These are phyloP conservation scores for Elasticomyces elasticus DNA, from an alignment of 495 filamentous ascomycete species.

Conservation along the genomic window DNA sequence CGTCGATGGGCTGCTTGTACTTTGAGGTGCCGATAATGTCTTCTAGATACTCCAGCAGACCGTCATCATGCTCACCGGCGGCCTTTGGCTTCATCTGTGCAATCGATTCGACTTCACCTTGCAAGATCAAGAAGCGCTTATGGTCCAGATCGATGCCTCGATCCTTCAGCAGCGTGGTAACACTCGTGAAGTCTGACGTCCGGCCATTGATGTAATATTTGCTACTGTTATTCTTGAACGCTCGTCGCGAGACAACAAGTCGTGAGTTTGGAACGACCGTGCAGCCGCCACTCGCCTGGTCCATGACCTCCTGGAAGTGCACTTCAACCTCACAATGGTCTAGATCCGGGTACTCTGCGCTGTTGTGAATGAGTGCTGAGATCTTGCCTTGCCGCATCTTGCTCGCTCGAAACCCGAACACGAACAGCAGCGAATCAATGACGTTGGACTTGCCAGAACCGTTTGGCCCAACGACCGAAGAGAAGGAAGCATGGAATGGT, in stretches of 20 bases:
- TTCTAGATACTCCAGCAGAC: constrained; percentile 90
- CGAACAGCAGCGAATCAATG: constrained; percentile 93
- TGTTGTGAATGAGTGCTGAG: constrained; percentile 94
- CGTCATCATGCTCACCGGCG: constrained; percentile 86
- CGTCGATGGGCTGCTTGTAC: constrained; percentile 94
- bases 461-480: constrained; percentile 96
- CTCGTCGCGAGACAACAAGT: constrained; percentile 78
- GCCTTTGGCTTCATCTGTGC: constrained; percentile 99
- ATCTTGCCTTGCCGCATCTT: constrained; percentile 99
- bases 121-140: constrained; percentile 93
- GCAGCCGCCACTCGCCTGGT: constrained; percentile 62
- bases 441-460: constrained; percentile 98
- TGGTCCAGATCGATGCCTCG: constrained; percentile 92
- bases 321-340: constrained; percentile 91
- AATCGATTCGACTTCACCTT: constrained; percentile 96
- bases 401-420: constrained; percentile 95
- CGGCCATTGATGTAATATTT: constrained; percentile 92
- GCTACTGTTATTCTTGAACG: constrained; percentile 96
- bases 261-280: constrained; percentile 71
- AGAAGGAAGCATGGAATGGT: constrained; percentile 93
- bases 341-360: constrained; percentile 71
- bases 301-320: constrained; percentile 88
- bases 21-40: constrained; percentile 98
- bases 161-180: constrained; percentile 79
- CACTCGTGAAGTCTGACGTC: constrained; percentile 79